Conservation (phyloP, 768 basidiomycete species). For the Leccinum arenicola region DNA sequence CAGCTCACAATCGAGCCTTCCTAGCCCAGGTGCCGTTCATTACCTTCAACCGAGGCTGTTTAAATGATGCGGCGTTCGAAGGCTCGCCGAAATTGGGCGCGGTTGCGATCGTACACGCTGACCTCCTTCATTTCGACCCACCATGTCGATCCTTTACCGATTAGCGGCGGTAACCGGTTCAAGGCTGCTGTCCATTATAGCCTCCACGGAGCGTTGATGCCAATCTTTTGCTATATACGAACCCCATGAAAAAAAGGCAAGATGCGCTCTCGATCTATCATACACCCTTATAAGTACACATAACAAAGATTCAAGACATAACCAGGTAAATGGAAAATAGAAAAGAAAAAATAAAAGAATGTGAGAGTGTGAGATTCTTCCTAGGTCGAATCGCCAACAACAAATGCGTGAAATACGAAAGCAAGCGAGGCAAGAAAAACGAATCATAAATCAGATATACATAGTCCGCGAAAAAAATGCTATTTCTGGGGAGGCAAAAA, state of each 20-base stretch:
- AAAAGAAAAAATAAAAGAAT: neutral
- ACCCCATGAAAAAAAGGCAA: slow-evolving; percentile 5
- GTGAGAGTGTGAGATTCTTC: slow-evolving; percentile 3
- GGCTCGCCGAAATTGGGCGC: slow-evolving; percentile 27
- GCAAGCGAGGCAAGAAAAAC: slow-evolving; percentile 23
- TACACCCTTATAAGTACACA: slow-evolving; percentile 32
- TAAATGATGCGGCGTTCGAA: slow-evolving; percentile 34
- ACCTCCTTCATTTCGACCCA: slow-evolving; percentile 19
- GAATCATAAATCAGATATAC: slow-evolving; percentile 29
- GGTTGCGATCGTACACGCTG: slow-evolving; percentile 25
- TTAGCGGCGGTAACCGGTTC: slow-evolving; percentile 8
- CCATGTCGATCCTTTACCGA: slow-evolving; percentile 22
- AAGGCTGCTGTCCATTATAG: no score
- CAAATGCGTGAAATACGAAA: slow-evolving; percentile 21
- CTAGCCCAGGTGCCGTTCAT: neutral
- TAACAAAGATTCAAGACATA: slow-evolving; percentile 20
- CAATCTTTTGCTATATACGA: slow-evolving; percentile 10
- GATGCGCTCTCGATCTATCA: slow-evolving; percentile 16
- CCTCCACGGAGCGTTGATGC: neutral
- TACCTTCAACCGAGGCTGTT: slow-evolving; percentile 39
- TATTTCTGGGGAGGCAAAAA: neutral
- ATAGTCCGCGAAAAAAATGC: slow-evolving; percentile 22
- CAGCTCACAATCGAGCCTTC: neutral
- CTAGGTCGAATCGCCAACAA: slow-evolving; percentile 8
- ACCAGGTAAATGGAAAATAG: neutral